Conservation (phyloP, 2,329 filamentous ascomycete species). For the Colletotrichum sp. region DNA sequence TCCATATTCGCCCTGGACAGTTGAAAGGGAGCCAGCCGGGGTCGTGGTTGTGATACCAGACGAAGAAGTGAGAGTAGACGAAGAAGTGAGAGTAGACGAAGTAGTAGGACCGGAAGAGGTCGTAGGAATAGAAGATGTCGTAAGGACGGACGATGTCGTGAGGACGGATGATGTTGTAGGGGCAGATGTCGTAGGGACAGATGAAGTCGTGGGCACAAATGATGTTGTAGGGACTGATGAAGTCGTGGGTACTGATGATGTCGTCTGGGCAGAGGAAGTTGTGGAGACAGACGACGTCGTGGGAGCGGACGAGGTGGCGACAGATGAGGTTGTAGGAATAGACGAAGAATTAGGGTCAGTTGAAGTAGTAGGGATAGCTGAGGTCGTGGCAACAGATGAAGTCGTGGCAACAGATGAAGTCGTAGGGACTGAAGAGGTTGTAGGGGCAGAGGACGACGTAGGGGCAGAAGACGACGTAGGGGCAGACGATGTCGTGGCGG, state of each 20-base stretch:
- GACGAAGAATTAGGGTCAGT: neutral
- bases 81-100: neutral
- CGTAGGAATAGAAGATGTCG: neutral
- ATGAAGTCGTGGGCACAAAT: no score
- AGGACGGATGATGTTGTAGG: no score
- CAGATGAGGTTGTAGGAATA: no score
- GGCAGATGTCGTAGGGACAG: no score
- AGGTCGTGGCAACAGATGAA: neutral
- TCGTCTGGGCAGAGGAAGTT: neutral
- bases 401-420: neutral
- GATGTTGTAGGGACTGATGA: neutral
- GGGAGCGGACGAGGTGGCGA: no score
- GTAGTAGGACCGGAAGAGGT: neutral
- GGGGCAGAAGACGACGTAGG: neutral
- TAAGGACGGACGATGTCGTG: neutral
- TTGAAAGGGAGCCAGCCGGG: neutral
- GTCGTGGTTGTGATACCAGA: neutral
- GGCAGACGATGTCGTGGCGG: neutral
- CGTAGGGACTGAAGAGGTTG: neutral
- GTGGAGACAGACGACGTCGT: neutral
- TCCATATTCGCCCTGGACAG: constrained; percentile 3
- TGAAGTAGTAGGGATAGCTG: neutral
- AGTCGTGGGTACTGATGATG: neutral
- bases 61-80: neutral
- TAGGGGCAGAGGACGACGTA: neutral